Evolutionary conservation across 768 basidiomycete species (phyloP).

Genomic region (Tulasnella sp.): DNA sequence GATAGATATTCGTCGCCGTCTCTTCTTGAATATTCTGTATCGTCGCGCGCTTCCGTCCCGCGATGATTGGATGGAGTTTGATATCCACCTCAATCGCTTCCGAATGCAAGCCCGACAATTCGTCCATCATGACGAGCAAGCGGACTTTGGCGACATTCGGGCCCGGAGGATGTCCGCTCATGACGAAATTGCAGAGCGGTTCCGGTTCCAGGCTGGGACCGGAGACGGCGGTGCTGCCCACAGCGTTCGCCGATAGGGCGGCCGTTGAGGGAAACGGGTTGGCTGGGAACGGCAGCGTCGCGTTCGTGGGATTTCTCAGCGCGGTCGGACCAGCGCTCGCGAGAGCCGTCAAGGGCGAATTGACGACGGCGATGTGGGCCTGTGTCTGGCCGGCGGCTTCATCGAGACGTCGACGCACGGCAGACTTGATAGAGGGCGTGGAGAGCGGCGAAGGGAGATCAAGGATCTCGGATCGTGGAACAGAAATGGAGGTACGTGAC

Average conservation of each 20-base stretch:
- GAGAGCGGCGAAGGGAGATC: slow-evolving; percentile 38
- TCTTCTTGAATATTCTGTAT: slow-evolving; percentile 93
- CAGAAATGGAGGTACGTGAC: slow-evolving; percentile 80
- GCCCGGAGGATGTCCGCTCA: slow-evolving; percentile 73
- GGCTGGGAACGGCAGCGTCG: neutral
- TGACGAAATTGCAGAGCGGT: slow-evolving; percentile 81
- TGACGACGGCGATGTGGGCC: slow-evolving; percentile 84
- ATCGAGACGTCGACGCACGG: slow-evolving; percentile 76
- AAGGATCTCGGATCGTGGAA: slow-evolving; percentile 84
- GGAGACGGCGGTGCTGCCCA: slow-evolving; percentile 39
- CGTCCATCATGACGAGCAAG: slow-evolving; percentile 86
- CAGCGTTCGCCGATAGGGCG: slow-evolving; percentile 62
- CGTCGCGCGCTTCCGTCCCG: slow-evolving; percentile 73
- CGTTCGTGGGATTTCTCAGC: neutral
- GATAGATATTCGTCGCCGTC: slow-evolving; percentile 93
- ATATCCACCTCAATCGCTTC: slow-evolving; percentile 90
- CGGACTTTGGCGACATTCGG: slow-evolving; percentile 87
- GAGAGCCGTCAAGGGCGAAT: neutral
- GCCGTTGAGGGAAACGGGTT: slow-evolving; percentile 26
- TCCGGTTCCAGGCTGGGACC: slow-evolving; percentile 88
- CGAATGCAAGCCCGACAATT: slow-evolving; percentile 72
- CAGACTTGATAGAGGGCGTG: slow-evolving; percentile 48
- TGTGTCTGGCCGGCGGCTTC: slow-evolving; percentile 87
- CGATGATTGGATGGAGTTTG: slow-evolving; percentile 83
- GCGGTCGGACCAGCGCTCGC: neutral